These are phyloP conservation scores for Morella rubra DNA, from an alignment of 306 rosid genomes.

Conservation along the genomic window DNA sequence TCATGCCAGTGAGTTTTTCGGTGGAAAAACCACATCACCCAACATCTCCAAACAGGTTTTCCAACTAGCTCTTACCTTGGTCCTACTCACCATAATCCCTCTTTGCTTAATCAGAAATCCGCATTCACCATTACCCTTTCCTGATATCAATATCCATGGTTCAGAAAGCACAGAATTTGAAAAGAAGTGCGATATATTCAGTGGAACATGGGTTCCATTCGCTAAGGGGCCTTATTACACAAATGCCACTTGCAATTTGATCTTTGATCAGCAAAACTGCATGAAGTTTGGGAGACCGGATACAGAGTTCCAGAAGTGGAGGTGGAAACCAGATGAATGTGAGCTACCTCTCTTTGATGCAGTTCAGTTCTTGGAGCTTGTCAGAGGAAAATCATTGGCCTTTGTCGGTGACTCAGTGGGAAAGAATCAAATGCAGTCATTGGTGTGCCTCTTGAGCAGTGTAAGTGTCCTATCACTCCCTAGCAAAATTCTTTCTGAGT, in stretches of 20 bases:
- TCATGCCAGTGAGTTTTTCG: constrained; percentile 21
- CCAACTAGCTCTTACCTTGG: constrained; percentile 22
- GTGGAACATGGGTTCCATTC: constrained; percentile 71
- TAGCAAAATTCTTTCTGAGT: not conserved
- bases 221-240: constrained; percentile 55
- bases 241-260: constrained; percentile 55
- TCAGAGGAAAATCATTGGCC: constrained; percentile 69
- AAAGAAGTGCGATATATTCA: constrained; percentile 53
- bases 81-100: constrained; percentile 32
- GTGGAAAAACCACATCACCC: constrained; percentile 30
- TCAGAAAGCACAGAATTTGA: constrained; percentile 15
- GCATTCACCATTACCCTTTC: constrained; percentile 28
- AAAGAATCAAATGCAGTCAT: constrained; percentile 77
- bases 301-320: constrained; percentile 64
- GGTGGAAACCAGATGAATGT: constrained; percentile 87
- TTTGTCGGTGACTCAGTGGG: constrained; percentile 93
- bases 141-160: constrained; percentile 17
- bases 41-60: constrained; percentile 20
- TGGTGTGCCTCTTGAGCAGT: constrained; percentile 66
- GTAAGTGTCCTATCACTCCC: constrained; percentile 27
- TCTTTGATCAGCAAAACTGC: constrained; percentile 76
- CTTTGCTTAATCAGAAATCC: constrained; percentile 37
- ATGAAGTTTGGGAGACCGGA: constrained; percentile 78
- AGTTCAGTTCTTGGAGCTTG: constrained; percentile 57
- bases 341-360: constrained; percentile 76